Conservation (phyloP, 495 filamentous ascomycete species). For the Penicillium manginii region DNA sequence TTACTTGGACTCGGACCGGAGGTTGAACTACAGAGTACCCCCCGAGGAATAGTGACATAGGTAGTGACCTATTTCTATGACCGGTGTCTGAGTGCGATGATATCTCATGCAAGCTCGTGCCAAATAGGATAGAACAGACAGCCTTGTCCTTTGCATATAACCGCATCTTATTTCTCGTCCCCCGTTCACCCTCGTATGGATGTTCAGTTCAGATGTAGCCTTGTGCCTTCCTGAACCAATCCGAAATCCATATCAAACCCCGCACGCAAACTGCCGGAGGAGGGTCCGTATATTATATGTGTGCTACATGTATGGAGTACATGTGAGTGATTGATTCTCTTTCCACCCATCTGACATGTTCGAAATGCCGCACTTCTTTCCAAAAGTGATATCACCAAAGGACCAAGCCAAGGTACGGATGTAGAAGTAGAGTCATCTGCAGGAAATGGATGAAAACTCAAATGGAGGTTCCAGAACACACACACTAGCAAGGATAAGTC, state of each 20-base stretch:
- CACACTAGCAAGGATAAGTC: neutral
- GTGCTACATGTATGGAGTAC: too few species aligned
- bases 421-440: neutral
- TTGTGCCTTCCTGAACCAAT: neutral
- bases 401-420: neutral
- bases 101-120: too few species aligned
- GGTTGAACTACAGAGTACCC: neutral
- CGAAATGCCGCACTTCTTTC: neutral
- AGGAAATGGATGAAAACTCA: neutral
- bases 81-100: neutral
- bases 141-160: neutral
- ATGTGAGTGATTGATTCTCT: neutral
- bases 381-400: neutral
- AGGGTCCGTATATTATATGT: neutral
- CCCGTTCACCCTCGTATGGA: too few species aligned
- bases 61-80: neutral
- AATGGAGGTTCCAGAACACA: conserved; percentile 1
- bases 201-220: too few species aligned
- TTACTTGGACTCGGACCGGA: neutral
- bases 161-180: too few species aligned
- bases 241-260: neutral
- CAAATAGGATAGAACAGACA: neutral
- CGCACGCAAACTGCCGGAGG: neutral
- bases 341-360: neutral
- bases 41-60: neutral